Base-by-base conservation (phyloP, 345 rosid genomes). In the Arabidopsis arenosa region DNA sequence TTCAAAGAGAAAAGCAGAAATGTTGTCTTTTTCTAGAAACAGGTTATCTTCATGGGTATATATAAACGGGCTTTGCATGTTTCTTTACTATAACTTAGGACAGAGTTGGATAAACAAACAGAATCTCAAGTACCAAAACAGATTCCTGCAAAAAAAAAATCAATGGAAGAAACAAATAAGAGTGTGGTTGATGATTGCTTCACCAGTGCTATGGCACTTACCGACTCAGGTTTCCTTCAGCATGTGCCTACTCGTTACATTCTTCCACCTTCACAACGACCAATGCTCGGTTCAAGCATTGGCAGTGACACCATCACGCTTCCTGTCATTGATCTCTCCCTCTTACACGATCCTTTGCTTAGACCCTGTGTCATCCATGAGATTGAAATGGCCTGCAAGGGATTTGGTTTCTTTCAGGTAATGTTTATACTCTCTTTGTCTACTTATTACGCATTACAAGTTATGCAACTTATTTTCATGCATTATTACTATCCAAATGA, bases 201-300 rank as follows among this genome's bases (percentile, higher is more conserved):
- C 47, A 77, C 80, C 9, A 71, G 72, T 64, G 80, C 76, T 3
- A 77, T 71, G 72, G 30, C 72, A 57, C 68, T 71, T 30, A 71
- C 72, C 6, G 72, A 77, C 60, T 71, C 62, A 57, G 62, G 68
- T 48, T 72, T 47, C 7, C 39, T 36, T 57, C 62, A n/a, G n/a
- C n/a, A 23, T 0, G 72, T 77, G 62, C 80, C 80, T 56, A 18
- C 67, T 7, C 80, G 76, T 39, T 77, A 77, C 56, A 56, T 77
- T 57, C 80, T 77, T 65, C 80, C 80, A 5, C 80, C 80, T 71
- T 77, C 80, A 37, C 55, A 64, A 77, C 28, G 80, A 71, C 80
- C 80, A 39, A 21, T 57, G 28, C 45, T 71, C 32, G n/a, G 41
- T 45, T 5, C 65, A 53, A 53, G 56, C 37, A 59, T 18, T 74